Base-by-base conservation (phyloP, 805 yeast species). In the Ogataea siamensis region DNA sequence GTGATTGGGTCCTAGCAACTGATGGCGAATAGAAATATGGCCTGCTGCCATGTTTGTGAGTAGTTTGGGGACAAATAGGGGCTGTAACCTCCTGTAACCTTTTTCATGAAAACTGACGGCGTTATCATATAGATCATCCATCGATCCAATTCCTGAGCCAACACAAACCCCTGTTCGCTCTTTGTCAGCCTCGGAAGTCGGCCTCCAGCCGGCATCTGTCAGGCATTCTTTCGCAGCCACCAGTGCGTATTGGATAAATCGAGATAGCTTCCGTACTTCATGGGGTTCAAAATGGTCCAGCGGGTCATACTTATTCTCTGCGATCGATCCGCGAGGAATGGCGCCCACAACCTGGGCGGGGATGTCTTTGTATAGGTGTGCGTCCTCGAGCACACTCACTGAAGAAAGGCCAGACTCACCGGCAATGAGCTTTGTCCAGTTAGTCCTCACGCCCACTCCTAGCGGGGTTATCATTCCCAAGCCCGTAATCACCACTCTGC, bases 41-140 rank as follows among this genome's bases (percentile, higher is more conserved):
- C 98, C 97, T 0, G 89, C 87, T 0, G 96, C 96, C 98, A 93
- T 93, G 57, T 93, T 93, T 25, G 85, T 75, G 26, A 93, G 67
- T 32, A 91, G 62, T 48, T 75, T 78, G 0, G 99, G 98, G 5
- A 93, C 79, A 58, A 91, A 84, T 39, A 88, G 58, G 2, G 99
- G 99, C 33, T 87, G 84, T 3, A 88, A 79, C 46, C 77, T 78
- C 42, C 80, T 74, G 57, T 82, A 83, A 0, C 84, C 83, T 17
- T 45, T 62, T 3, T 54, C 47, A 13, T 59, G 52, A 43, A 76
- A 76, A 2, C 69, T 66, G 10, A 76, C 69, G 2, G 87, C 61
- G 50, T 82, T 86, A 3, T 76, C 82, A 51, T 78, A 78, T 0
- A 76, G 61, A 42, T 87, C 95, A 12, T 77, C 81, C 32, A 91